phyloP scores from a whole-genome alignment of 495 filamentous ascomycete species.

The Hypoxylon crocopeplum region DNA sequence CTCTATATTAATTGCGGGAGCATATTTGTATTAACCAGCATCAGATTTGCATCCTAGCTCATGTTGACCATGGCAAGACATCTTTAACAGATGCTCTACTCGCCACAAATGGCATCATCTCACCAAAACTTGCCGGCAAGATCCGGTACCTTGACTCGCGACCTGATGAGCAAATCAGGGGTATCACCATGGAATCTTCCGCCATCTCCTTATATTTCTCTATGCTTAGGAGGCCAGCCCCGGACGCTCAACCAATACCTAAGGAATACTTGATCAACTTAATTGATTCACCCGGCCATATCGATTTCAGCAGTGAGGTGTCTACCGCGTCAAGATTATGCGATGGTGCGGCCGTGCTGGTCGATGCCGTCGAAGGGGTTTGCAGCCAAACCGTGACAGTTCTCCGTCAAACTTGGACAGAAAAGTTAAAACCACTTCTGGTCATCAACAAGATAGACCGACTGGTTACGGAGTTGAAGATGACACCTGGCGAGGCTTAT shows the following conservation, averaged over 20 bases:
- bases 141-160: conserved; percentile 97
- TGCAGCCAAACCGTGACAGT: conserved; percentile 99
- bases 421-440: conserved; percentile 91
- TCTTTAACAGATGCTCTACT: conserved; percentile 96
- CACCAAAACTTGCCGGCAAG: conserved; percentile 94
- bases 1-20: conserved; percentile 46
- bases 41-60: conserved; percentile 96
- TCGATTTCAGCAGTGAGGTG: conserved; percentile 98
- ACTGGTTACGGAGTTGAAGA: conserved; percentile 88
- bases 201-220: conserved; percentile 97
- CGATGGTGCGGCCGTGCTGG: conserved; percentile 91
- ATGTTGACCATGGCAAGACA: conserved; percentile 99
- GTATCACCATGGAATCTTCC: conserved; percentile 99
- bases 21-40: conserved; percentile 21
- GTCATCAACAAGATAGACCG: conserved; percentile 99
- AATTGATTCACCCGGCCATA: conserved; percentile 97
- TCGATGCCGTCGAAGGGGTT: conserved; percentile 98
- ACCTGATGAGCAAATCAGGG: conserved; percentile 94
- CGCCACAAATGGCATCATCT: conserved; percentile 99
- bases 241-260: conserved; percentile 70
- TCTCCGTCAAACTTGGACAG: conserved; percentile 91
- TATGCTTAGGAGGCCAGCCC: conserved; percentile 71
- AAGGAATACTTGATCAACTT: conserved; percentile 96
- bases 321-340: conserved; percentile 94
- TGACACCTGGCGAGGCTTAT: conserved; percentile 89